Percentiles rank a stretch among this genome's conserved stretches.
Conservation (phyloP, 495 filamentous ascomycete genomes). For the Antarctomyces pellizariae region DNA sequence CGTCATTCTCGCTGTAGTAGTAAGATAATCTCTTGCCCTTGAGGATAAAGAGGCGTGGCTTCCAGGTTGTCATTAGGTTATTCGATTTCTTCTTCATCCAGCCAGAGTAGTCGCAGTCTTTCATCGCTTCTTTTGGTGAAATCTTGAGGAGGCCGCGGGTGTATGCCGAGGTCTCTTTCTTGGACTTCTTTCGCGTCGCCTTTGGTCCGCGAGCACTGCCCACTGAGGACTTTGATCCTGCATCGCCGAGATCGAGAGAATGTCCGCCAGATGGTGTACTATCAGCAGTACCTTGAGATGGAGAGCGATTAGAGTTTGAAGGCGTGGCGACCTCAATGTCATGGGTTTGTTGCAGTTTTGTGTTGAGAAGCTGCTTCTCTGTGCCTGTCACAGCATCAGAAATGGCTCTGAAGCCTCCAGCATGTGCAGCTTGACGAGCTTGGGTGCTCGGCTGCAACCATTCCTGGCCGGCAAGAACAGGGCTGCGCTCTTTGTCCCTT, state of each 20-base stretch:
- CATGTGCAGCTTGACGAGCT: no score
- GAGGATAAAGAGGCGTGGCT: constrained; percentile 78
- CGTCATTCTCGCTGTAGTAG: constrained; percentile 85
- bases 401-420: constrained; percentile 53
- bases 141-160: constrained; percentile 68
- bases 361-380: no score
- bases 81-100: constrained; percentile 99
- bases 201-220: no score
- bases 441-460: no score
- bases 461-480: no score
- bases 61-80: constrained; percentile 92
- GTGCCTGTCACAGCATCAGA: constrained; percentile 53
- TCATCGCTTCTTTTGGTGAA: constrained; percentile 60
- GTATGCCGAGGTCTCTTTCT: constrained; percentile 90
- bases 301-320: no score
- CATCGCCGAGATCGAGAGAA: no score
- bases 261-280: constrained; percentile 66
- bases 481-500: constrained; percentile 16
- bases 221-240: no score
- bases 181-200: constrained; percentile 33
- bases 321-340: no score
- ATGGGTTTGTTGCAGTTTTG: no score
- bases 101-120: constrained; percentile 74
- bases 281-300: constrained; percentile 56
- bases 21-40: constrained; percentile 81